Conservation (phyloP, 2,329 filamentous ascomycete species). For the Tympanopsis confertula region DNA sequence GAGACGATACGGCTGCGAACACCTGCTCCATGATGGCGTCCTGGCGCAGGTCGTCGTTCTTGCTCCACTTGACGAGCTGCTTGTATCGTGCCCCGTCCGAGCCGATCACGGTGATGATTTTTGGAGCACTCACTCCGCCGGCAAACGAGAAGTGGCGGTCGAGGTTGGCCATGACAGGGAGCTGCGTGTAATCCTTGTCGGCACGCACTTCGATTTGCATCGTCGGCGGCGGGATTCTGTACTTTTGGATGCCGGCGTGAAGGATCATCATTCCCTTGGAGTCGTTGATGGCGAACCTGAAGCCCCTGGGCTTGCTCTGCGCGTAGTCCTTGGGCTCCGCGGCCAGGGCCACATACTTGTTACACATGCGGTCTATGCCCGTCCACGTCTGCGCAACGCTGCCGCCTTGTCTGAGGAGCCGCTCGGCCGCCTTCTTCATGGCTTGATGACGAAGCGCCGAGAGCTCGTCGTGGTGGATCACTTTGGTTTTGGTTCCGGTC, state of each 20-base stretch:
- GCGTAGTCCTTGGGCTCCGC: conserved; percentile 50
- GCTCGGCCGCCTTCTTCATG: conserved; percentile 54
- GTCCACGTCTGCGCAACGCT: conserved; percentile 48
- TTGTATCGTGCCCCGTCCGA: conserved; percentile 72
- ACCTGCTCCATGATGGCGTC: conserved; percentile 99
- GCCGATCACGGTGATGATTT: conserved; percentile 74
- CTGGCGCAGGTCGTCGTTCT: conserved; percentile 83
- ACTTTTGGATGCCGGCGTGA: conserved; percentile 47
- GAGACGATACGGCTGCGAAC: conserved; percentile 85
- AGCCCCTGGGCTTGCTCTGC: conserved; percentile 42
- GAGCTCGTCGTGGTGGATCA: conserved; percentile 61
- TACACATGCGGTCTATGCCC: conserved; percentile 63
- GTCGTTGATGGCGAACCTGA: conserved; percentile 52
- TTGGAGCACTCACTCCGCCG: conserved; percentile 81
- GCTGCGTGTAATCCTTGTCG: conserved; percentile 61
- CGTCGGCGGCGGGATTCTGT: conserved; percentile 75
- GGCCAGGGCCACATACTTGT: conserved; percentile 52
- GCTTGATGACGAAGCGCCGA: conserved; percentile 65
- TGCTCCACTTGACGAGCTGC: conserved; percentile 88
- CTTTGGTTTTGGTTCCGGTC: conserved; percentile 61
- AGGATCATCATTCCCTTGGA: conserved; percentile 52
- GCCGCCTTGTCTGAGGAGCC: conserved; percentile 39
- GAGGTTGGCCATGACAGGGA: conserved; percentile 64
- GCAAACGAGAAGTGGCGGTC: conserved; percentile 73
- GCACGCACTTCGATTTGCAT: conserved; percentile 68